These are phyloP conservation scores for Phoenix dactylifera DNA, from an alignment of 176 grass and related monocot species.

Conservation along the genomic window DNA sequence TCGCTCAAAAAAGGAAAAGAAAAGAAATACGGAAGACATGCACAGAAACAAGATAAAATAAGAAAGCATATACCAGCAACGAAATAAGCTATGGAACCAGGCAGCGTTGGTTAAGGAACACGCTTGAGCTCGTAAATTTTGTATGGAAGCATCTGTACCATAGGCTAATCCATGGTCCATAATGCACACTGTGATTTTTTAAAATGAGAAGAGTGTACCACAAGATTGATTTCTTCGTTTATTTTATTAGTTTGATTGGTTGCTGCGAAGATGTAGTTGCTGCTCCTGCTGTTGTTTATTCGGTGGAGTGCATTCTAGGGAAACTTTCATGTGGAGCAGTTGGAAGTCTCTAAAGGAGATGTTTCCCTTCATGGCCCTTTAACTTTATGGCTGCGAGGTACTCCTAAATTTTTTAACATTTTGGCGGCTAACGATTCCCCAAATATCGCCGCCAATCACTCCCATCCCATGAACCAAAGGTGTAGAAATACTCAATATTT, in stretches of 20 bases:
- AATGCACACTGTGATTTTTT: background rate
- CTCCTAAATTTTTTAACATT: background rate
- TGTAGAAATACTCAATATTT: background rate
- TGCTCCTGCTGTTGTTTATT: slow-evolving; percentile 16
- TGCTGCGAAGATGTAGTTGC: slow-evolving; percentile 4
- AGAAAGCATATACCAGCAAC: no score
- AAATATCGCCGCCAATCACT: slow-evolving; percentile 1
- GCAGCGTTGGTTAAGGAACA: no score
- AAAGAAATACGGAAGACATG: background rate
- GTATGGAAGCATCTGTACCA: background rate
- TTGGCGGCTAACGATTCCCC: background rate
- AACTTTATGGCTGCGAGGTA: background rate
- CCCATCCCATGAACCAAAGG: background rate
- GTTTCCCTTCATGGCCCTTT: slow-evolving; percentile 3
- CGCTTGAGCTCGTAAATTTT: no score
- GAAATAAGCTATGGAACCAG: no score
- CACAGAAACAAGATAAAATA: no score
- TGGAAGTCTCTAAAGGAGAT: slow-evolving; percentile 18
- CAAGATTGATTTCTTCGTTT: background rate
- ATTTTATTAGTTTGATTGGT: background rate
- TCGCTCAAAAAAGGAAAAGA: no score
- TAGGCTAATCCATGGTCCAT: no score
- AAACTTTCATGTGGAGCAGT: slow-evolving; percentile 38
- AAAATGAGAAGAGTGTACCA: background rate
- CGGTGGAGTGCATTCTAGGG: slow-evolving; percentile 15